phyloP scores from a whole-genome alignment of 768 basidiomycete species.

The Rubroboletus satanas region DNA sequence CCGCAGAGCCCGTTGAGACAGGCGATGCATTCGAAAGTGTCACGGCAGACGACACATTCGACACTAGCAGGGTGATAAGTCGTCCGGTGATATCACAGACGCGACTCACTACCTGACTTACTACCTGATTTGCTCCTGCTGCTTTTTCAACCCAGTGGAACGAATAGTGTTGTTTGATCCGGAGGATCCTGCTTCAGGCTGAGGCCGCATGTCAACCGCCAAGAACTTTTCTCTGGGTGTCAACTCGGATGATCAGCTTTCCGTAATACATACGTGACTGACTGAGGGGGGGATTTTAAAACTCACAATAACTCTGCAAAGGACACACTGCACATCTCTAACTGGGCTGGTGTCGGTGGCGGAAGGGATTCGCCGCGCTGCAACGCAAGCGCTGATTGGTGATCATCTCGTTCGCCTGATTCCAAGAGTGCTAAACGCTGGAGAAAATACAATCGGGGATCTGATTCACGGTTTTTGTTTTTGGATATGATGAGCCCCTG shows the following conservation, averaged over 20 bases:
- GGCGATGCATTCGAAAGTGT: slow-evolving; percentile 18
- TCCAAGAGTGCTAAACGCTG: slow-evolving; percentile 12
- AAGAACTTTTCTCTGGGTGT: slow-evolving; percentile 11
- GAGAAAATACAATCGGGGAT: slow-evolving; percentile 1
- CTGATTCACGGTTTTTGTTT: neutral
- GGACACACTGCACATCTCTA: slow-evolving; percentile 12
- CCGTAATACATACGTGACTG: no score
- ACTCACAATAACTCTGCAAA: slow-evolving; percentile 16
- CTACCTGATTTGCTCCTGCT: neutral
- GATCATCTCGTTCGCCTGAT: slow-evolving; percentile 14
- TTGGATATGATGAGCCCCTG: neutral
- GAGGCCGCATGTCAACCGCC: neutral
- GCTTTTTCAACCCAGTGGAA: neutral
- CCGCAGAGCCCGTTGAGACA: slow-evolving; percentile 40
- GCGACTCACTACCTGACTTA: neutral
- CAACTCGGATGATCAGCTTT: neutral
- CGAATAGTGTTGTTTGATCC: neutral
- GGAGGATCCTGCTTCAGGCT: neutral
- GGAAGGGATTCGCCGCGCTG: slow-evolving; percentile 27
- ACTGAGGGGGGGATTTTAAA: neutral
- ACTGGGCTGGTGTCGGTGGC: slow-evolving; percentile 18
- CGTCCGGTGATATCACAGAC: neutral
- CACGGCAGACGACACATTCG: slow-evolving; percentile 41
- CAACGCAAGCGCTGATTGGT: slow-evolving; percentile 30
- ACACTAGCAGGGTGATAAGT: slow-evolving; percentile 12